These are phyloP conservation scores for Apocynum venetum DNA, from an alignment of 257 asterid species.

Conservation along the genomic window DNA sequence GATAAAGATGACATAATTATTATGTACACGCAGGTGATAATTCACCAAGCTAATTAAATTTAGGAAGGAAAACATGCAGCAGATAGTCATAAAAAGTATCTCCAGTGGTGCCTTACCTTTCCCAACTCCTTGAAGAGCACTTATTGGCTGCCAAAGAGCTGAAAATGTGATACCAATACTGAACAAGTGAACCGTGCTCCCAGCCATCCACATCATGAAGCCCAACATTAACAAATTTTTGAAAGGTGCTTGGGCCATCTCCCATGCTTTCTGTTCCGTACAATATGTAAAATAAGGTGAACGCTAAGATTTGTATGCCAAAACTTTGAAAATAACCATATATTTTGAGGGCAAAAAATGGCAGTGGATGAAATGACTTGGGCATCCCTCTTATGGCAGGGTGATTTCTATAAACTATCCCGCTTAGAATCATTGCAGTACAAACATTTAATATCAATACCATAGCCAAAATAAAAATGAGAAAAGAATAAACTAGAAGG, in stretches of 20 bases:
- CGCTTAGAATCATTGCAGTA: background rate
- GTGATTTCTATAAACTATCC: background rate
- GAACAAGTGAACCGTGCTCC: slow-evolving; percentile 93
- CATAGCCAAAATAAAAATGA: background rate
- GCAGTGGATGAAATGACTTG: background rate
- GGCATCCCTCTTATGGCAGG: background rate
- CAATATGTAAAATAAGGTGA: background rate
- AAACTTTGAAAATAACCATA: background rate
- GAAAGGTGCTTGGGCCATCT: slow-evolving; percentile 91
- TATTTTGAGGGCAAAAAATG: background rate
- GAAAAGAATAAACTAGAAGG: background rate
- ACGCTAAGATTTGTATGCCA: background rate
- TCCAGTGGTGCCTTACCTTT: slow-evolving; percentile 51
- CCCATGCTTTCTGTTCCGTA: slow-evolving; percentile 90
- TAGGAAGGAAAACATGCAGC: background rate
- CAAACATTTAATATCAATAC: background rate
- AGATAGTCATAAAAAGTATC: background rate
- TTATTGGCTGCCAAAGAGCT: slow-evolving; percentile 91
- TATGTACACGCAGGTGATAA: background rate
- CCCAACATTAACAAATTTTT: slow-evolving; percentile 96
- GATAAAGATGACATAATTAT: background rate
- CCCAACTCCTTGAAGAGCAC: slow-evolving; percentile 92
- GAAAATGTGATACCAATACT: slow-evolving; percentile 96
- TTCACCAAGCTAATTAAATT: background rate
- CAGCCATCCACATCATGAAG: slow-evolving; percentile 99